Percentiles rank a stretch among this genome's conserved stretches.
These are phyloP conservation scores for Heterobasidion irregulare DNA, from an alignment of 1,284 basidiomycete species.

Conservation along the genomic window DNA sequence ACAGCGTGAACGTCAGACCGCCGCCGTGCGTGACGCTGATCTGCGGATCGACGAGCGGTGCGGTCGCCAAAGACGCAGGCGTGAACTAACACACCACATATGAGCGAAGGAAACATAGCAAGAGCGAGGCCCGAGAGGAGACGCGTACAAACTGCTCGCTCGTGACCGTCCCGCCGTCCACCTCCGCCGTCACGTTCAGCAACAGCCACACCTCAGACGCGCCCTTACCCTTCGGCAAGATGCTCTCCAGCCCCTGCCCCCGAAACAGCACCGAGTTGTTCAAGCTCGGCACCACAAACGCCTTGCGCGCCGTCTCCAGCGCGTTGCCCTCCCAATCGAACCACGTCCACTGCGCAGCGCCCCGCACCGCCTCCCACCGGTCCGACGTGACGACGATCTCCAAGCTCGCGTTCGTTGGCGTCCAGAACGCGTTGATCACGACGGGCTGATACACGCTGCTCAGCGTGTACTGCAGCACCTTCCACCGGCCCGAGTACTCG, in stretches of 20 bases:
- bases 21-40: constrained; percentile 26
- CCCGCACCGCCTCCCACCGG: constrained; percentile 39
- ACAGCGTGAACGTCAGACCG: constrained; percentile 40
- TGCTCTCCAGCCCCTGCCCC: constrained; percentile 29
- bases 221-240: constrained; percentile 34
- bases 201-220: constrained; percentile 41
- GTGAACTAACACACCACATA: constrained; percentile 33
- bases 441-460: constrained; percentile 39
- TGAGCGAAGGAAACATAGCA: neutral
- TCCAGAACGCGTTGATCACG: constrained; percentile 48
- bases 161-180: constrained; percentile 32
- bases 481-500: constrained; percentile 58
- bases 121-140: neutral
- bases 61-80: constrained; percentile 37
- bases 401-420: constrained; percentile 35
- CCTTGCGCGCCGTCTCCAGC: constrained; percentile 27
- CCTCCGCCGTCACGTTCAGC: constrained; percentile 39
- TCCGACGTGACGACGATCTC: constrained; percentile 45
- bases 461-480: constrained; percentile 48
- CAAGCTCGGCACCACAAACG: constrained; percentile 37
- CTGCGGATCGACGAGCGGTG: constrained; percentile 36
- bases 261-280: constrained; percentile 41
- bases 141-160: constrained; percentile 45
- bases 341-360: constrained; percentile 45
- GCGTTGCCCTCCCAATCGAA: constrained; percentile 45